A percentile compares a stretch with the other conserved stretches of the same genome.
These are phyloP conservation scores for Erysimum pusillum DNA, from an alignment of 441 rosid genomes.

Conservation along the genomic window DNA sequence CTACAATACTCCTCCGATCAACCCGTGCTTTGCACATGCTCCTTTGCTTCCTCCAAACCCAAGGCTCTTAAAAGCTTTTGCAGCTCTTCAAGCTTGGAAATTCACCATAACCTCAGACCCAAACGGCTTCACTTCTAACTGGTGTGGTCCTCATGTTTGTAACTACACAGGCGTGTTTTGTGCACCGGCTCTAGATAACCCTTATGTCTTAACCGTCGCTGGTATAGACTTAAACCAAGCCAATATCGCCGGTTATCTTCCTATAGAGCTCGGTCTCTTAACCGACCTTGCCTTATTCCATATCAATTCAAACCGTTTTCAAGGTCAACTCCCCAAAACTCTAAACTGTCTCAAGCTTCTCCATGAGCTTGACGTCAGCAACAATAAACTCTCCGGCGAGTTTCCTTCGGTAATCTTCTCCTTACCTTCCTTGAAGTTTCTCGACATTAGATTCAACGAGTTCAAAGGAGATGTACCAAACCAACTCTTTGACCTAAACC, in stretches of 20 bases:
- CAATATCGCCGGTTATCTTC: conserved; percentile 72
- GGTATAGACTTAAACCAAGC: conserved; percentile 86
- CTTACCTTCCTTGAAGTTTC: conserved; percentile 73
- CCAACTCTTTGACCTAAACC: conserved; percentile 65
- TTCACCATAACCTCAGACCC: conserved; percentile 74
- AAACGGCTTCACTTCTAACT: conserved; percentile 62
- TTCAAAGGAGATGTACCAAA: conserved; percentile 68
- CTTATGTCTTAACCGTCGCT: conserved; percentile 65
- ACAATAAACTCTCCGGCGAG: conserved; percentile 66
- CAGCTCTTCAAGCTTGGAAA: conserved; percentile 86
- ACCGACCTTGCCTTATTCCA: conserved; percentile 82
- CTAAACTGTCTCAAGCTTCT: conserved; percentile 60
- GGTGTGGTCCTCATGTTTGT: conserved; percentile 85
- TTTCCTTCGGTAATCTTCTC: conserved; percentile 74
- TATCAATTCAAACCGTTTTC: conserved; percentile 72
- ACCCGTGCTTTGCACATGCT: conserved; percentile 39
- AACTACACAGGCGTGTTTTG: conserved; percentile 85
- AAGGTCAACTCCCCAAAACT: conserved; percentile 65
- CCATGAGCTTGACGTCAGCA: conserved; percentile 79
- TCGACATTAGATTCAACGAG: conserved; percentile 74
- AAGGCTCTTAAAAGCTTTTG: conserved; percentile 70
- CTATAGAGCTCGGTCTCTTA: conserved; percentile 77
- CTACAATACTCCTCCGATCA: conserved; percentile 30
- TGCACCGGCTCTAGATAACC: conserved; percentile 68
- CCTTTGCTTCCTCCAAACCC: conserved; percentile 56